Evolutionary conservation across 805 yeast species (phyloP).

Genomic region (Wickerhamomyces canadensis): DNA sequence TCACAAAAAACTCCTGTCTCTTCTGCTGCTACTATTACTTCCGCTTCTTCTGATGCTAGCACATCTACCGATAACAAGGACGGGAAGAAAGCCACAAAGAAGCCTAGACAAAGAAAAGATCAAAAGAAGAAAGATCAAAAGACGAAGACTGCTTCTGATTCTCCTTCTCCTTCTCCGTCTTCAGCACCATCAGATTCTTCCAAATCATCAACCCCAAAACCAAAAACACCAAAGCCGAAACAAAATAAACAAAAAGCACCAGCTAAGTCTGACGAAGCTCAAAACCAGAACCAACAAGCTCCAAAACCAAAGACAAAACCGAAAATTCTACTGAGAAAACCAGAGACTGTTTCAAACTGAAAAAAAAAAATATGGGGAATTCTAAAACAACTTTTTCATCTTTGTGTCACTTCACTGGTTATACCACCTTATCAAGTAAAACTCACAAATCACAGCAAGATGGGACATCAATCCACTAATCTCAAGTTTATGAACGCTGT

Average conservation of each 20-base stretch:
- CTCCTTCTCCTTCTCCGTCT: no score
- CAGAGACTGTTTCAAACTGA: neutral
- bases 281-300: no score
- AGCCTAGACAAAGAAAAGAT: neutral
- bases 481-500: constrained; percentile 4
- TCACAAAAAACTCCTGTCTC: no score
- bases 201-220: no score
- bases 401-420: neutral
- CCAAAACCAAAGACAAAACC: constrained; percentile 1
- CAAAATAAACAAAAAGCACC: constrained; percentile 1
- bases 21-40: no score
- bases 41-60: no score
- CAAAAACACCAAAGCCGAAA: constrained; percentile 1
- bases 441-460: neutral
- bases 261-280: no score
- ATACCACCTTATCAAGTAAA: neutral
- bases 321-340: constrained; percentile 2
- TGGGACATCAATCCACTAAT: neutral
- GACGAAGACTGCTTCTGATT: neutral
- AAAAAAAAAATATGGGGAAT: neutral
- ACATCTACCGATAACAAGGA: no score
- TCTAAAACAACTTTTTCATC: no score
- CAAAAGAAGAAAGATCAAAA: neutral
- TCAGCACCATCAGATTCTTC: no score
- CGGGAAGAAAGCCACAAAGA: neutral